Evolutionary conservation across 441 rosid species (phyloP), one percentile per base, ranked within the genome.

Genomic region (Hura crepitans): DNA sequence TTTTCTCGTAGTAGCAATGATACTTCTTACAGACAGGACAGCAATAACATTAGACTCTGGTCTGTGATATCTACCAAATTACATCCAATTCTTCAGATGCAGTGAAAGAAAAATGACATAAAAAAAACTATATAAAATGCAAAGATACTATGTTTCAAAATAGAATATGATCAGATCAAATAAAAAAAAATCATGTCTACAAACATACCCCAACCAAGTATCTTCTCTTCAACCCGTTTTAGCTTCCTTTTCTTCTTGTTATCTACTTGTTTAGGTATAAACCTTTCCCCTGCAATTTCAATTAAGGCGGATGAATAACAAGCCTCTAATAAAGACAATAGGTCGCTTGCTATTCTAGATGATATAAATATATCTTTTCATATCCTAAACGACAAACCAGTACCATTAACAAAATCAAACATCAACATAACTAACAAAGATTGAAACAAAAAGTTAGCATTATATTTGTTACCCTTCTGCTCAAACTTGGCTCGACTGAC

Each of bases 131-230:
- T 9, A 55, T 23, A 20, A 39, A 67, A 6, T 33, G 42, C 22
- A 27, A 6, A 42, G 13, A 37, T 15, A 39, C 1, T 22, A 67
- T 39, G 35, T 20, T 20, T 20, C 30, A 15, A 42, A 42, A 37
- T 42, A 14, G 46, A 42, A 42, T 42, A 42, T 42, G 46, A 42
- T 42, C 46, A 9, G 15, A 3, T 42, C 46, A 42, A 42, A 9
- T 9, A 1, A 42, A 42, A 8, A 59, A 8, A 9, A 49, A 65
- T 37, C 31, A 49, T 15, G 59, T 51, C 8, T 27, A 56, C n/a
- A 14, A 64, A 71, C 89, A 72, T 74, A 95, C 99, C 93, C 99
- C 99, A 95, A 72, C 99, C 89, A 77, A 92, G 99, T 80, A 95
- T 85, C 85, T 77, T 95, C 20, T 90, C 91, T 82, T 92, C 97